Evolutionary conservation across 139 green algal species (phyloP).

Genomic region (Micractinium conductrix): DNA sequence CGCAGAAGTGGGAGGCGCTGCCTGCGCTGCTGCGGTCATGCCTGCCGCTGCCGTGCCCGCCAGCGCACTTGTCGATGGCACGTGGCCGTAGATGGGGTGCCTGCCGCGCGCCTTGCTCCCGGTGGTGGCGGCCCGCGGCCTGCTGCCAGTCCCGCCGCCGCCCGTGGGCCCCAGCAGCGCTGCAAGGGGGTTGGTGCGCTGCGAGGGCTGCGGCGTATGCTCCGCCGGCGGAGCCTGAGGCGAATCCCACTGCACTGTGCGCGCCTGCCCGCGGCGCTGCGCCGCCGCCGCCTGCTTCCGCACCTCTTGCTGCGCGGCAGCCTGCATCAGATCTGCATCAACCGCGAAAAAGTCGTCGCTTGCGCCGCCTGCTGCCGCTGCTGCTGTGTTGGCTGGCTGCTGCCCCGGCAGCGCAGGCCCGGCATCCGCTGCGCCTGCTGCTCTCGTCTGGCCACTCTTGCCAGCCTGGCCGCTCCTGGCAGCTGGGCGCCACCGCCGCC

Average conservation of each 20-base stretch:
- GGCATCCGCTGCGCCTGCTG: too few relatives aligned
- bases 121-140: neutral
- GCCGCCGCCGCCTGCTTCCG: neutral
- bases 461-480: neutral
- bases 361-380: too few relatives aligned
- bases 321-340: constrained; percentile 22
- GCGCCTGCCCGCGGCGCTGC: neutral
- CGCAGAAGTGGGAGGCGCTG: neutral
- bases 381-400: too few relatives aligned
- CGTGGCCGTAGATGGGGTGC: constrained; percentile 17
- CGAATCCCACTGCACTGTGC: neutral
- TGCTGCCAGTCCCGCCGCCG: neutral
- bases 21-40: neutral
- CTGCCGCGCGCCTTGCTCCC: constrained; percentile 15
- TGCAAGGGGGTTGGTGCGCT: constrained; percentile 18
- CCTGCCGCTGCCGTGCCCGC: neutral
- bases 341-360: constrained; percentile 7
- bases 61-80: too few relatives aligned
- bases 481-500: constrained; percentile 20
- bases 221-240: constrained; percentile 3
- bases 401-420: too few relatives aligned
- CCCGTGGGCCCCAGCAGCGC: constrained; percentile 7
- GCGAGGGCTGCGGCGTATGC: constrained; percentile 17
- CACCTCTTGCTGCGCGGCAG: neutral
- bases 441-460: too few relatives aligned